A percentile compares a stretch with the other conserved stretches of the same genome.
phyloP scores from a whole-genome alignment of 495 filamentous ascomycete genomes.

The Penicillium coffeae region DNA sequence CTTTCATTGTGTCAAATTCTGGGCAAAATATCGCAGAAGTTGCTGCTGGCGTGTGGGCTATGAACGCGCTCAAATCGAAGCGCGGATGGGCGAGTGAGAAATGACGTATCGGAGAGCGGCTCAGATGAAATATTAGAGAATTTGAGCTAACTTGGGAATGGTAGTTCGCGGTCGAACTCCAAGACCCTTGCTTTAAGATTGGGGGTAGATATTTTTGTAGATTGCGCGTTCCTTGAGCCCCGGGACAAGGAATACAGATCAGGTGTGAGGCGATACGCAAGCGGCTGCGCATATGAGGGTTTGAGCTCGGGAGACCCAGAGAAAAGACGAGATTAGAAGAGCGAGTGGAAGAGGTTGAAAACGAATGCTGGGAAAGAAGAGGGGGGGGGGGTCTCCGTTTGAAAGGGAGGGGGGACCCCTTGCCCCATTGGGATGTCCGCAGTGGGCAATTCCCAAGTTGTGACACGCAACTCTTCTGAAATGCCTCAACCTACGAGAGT shows the following conservation, averaged over 20 bases:
- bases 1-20: conserved; percentile 23
- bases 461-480: not conserved
- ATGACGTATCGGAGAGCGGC: not conserved
- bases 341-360: conserved; percentile 1
- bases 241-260: not conserved
- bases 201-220: not conserved
- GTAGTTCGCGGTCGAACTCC: not conserved
- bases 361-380: conserved; percentile 3
- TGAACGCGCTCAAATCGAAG: not conserved
- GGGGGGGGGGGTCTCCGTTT: conserved; percentile 1
- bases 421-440: conserved; percentile 14
- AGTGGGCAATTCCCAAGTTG: not conserved
- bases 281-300: not conserved
- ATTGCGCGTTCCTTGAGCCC: not conserved
- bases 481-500: too few species aligned
- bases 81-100: not conserved
- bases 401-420: conserved; percentile 11
- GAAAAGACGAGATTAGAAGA: not conserved
- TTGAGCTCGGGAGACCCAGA: too few species aligned
- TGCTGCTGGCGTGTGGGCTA: not conserved
- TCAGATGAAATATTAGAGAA: not conserved
- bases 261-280: not conserved
- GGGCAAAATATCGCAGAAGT: not conserved
- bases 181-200: not conserved
- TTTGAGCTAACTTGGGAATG: not conserved